Base-by-base conservation (phyloP, 129 eudicot species). In the Kitagawia praeruptora region DNA sequence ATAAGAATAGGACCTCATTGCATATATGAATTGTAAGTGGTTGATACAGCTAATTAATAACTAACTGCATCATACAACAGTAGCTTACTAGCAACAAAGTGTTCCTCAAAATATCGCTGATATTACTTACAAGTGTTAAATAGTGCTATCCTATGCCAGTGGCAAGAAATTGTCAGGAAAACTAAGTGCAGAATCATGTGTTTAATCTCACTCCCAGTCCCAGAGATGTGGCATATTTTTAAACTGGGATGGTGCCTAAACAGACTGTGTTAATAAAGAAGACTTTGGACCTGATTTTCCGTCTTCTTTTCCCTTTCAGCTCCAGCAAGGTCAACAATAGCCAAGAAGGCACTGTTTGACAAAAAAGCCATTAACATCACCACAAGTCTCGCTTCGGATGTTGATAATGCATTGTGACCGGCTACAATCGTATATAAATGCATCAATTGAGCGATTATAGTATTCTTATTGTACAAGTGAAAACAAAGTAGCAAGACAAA, bases 311-410 rank as follows among this genome's bases (percentile, higher is more conserved):
- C 97, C 81, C 96, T 94, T 84, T 94, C 98, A 45, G 98, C 97
- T 48, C 97, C 98, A 40, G 97, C 98, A 81, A 94, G 97, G 83
- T 94, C 97, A 83, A 94, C 96, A 76, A 94, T 89, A 42, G 97
- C 91, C 87, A 94, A 85, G 39, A 83, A 23, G 49, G 86, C 81
- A 79, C 84, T 78, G 67, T 75, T 41, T 31, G 80, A 75, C 38
- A 76, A 84, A 73, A 49, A n/a, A n/a, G n/a, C n/a, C 70, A 78
- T 84, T 81, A 78, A 39, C 77, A 75, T 87, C 87, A 67, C 75
- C 90, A 67, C 80, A 85, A 61, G 56, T 75, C 70, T 86, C 89
- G 79, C 84, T 70, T 21, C 93, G 91, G 49, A 94, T 88, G 84
- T 88, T 91, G 47, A 94, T 94, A 53, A 94, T 87, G 87, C 98